Conservation (phyloP, 306 rosid species). For the Herpetospermum pedunculosum region DNA sequence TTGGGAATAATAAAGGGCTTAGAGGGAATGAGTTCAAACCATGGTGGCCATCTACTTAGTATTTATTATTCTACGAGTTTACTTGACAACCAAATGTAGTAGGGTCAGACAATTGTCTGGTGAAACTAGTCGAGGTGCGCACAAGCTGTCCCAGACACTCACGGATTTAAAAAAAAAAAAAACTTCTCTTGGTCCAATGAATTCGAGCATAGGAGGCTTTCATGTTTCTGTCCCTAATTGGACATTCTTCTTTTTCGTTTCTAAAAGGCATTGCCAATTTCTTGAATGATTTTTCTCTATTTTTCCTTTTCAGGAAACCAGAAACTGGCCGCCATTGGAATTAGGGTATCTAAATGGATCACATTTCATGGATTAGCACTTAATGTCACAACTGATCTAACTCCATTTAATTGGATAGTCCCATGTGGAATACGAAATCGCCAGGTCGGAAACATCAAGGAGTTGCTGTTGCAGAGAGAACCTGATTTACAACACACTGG, state of each 20-base stretch:
- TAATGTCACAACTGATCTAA: conserved; percentile 51
- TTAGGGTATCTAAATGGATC: conserved; percentile 52
- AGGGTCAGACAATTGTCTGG: no score
- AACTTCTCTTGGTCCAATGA: no score
- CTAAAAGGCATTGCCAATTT: neutral
- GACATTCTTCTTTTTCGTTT: neutral
- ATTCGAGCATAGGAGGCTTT: neutral
- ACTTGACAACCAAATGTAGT: no score
- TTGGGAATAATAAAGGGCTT: no score
- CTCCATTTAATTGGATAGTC: conserved; percentile 48
- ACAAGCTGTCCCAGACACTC: no score
- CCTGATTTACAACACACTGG: neutral
- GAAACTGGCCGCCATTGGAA: conserved; percentile 72
- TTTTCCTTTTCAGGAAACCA: conserved; percentile 39
- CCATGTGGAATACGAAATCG: conserved; percentile 63
- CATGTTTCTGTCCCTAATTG: neutral
- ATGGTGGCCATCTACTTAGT: no score
- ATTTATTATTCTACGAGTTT: no score
- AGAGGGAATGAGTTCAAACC: no score
- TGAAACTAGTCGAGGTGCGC: no score
- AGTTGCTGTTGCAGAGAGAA: conserved; percentile 33
- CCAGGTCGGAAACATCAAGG: conserved; percentile 54
- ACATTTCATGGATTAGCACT: conserved; percentile 65
- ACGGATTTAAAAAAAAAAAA: no score
- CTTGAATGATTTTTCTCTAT: conserved; percentile 3